Base-by-base conservation (phyloP, 345 rosid genomes). In the Syzygium jambos region DNA sequence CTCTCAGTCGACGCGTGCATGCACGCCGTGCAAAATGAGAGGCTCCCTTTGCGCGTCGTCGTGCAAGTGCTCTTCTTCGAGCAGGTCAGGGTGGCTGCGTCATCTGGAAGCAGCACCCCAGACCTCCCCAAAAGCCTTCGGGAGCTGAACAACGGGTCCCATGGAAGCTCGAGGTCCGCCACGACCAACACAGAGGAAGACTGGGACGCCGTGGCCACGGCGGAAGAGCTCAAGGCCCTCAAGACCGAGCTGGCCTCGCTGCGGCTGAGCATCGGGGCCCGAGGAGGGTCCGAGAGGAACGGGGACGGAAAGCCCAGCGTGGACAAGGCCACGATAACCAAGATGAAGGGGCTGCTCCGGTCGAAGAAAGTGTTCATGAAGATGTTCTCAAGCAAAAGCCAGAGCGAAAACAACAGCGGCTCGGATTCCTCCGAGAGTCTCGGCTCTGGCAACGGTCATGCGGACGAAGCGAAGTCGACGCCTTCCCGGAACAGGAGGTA, bases 1-100 rank as follows among this genome's bases (percentile, higher is more conserved):
- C 94, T 96, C 41, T 95, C 99, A 2, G 96, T 90, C 15, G 97
- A 96, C 73, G 97, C 99, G 15, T 94, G 97, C 89, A 90, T 93
- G 95, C 99, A 95, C 34, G 99, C 95, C 0, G 98, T 96, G 89
- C 99, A 96, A 87, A 96, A 96, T 16, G 98, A 95, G 88, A 88
- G 98, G 87, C 97, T 96, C 15, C 98, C 98, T 0, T 57, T 95
- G 80, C 95, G 98, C 5, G 97, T 95, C 3, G 95, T 96, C 43
- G 97, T 95, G 14, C 98, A 94, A 89, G 94, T 94, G 78, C 97
- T 95, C 86, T 96, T 95, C 91, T 96, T 95, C 1, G 99, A 96
- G 90, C 98, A 95, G 90, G 96, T 95, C 57, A 91, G 96, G 87
- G 92, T 87, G 10, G 93, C 96, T 11, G 96, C 96, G 21, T 92